Percentiles rank a stretch among this genome's conserved stretches.
Conservation (phyloP, 2,329 filamentous ascomycete genomes). For the Periglandula ipomoeae region DNA sequence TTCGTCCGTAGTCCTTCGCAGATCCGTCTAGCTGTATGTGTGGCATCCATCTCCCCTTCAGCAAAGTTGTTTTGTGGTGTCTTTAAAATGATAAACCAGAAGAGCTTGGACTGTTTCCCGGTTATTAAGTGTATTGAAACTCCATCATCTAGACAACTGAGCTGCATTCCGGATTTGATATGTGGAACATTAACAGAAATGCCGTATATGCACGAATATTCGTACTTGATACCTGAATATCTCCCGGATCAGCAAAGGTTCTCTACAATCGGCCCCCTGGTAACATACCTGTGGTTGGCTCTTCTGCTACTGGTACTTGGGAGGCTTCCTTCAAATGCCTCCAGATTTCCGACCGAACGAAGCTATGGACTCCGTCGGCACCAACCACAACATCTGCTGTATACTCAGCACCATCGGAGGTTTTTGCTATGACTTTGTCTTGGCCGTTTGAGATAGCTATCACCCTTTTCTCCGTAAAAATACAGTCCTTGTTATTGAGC, state of each 20-base stretch:
- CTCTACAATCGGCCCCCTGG: not conserved
- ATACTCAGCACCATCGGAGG: conserved; percentile 24
- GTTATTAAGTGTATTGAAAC: conserved; percentile 4
- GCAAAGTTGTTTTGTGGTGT: conserved; percentile 18
- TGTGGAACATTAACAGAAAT: conserved; percentile 4
- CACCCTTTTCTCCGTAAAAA: conserved; percentile 13
- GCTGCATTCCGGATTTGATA: not conserved
- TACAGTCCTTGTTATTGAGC: conserved; percentile 18
- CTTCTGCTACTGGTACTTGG: conserved; percentile 9
- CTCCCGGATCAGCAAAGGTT: not conserved
- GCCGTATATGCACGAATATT: conserved; percentile 6
- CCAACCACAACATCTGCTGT: conserved; percentile 30
- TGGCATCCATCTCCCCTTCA: conserved; percentile 9
- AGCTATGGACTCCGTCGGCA: conserved; percentile 32
- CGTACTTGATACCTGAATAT: conserved; percentile 4
- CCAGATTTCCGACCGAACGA: conserved; percentile 15
- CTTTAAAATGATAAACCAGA: conserved; percentile 7
- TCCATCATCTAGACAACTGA: conserved; percentile 1
- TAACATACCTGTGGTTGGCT: conserved; percentile 13
- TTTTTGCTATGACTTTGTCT: conserved; percentile 15
- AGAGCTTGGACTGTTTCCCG: conserved; percentile 3
- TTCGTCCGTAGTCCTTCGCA: conserved; percentile 15
- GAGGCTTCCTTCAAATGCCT: conserved; percentile 10
- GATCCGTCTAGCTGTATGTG: conserved; percentile 11
- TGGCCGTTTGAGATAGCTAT: conserved; percentile 7